Evolutionary conservation across 495 filamentous ascomycete genomes (phyloP), one percentile per base, ranked within the genome.

Genomic region (Daldinia grandis): DNA sequence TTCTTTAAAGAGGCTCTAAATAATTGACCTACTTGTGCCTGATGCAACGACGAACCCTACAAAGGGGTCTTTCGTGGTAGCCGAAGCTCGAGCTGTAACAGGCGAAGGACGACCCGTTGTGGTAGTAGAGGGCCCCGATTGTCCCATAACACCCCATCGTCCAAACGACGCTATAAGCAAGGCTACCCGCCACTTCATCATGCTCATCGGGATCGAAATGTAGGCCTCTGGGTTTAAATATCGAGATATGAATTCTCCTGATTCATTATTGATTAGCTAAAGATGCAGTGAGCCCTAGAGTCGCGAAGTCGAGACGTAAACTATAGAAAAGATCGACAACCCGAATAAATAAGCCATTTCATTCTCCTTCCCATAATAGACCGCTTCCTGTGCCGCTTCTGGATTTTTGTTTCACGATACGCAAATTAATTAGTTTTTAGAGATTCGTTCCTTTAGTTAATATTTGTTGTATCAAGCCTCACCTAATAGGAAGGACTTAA

Each of bases 41-140:
- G 35, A 55, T 0, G 37, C 19, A 17, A 72, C 53, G 12, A 25
- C 17, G 15, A 54, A 72, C 4, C 69, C 69, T 47, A 63, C 24
- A 17, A 72, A 72, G 12, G 69, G 59, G 9, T 31, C 64, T 30
- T 35, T 60, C 0, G 69, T 72, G 24, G 64, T 24, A 4, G 42
- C 17, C 19, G 42, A 24, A 5, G 42, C 42, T 47, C 8, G 42
- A 47, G 19, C 9, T 47, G 42, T 71, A 6, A 24, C 53, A 4
- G 54, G n/a, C 15, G 56, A 10, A 31, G 63, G 53, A 1, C 51
- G 14, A 10, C 28, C 63, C 3, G 35, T 67, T 5, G 44, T 66
- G 10, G 15, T 57, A 30, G 25, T 24, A 35, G 28, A 12, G 2
- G 30, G 24, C 17, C 19, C 15, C 0, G 69, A 51, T 42, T 72